These are phyloP conservation scores for Trichocladium uniseriatum DNA, from an alignment of 495 filamentous ascomycete species.

Conservation along the genomic window DNA sequence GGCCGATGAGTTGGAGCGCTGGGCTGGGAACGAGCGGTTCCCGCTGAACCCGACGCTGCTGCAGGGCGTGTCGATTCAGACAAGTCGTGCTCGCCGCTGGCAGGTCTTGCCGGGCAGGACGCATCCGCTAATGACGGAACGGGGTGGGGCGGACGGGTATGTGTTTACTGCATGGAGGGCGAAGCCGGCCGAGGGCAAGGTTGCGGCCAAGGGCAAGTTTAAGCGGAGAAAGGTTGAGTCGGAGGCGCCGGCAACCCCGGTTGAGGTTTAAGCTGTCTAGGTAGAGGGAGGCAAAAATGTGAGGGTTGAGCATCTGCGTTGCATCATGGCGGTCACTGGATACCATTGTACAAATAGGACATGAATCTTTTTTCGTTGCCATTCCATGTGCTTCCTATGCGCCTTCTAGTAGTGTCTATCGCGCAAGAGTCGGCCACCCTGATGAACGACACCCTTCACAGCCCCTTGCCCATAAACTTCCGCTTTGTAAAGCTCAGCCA, in stretches of 20 bases:
- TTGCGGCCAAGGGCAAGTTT: slow-evolving; percentile 71
- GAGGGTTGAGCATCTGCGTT: neutral
- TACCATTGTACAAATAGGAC: slow-evolving; percentile 10
- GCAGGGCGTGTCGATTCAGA: slow-evolving; percentile 71
- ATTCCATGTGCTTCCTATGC: no score
- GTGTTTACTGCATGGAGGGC: slow-evolving; percentile 78
- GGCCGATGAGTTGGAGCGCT: slow-evolving; percentile 34
- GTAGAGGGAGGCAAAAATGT: neutral
- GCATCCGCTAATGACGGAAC: slow-evolving; percentile 84
- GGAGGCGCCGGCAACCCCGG: slow-evolving; percentile 21
- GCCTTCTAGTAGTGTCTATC: no score
- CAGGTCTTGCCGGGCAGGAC: slow-evolving; percentile 89
- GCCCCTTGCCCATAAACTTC: slow-evolving; percentile 96
- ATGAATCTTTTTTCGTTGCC: neutral
- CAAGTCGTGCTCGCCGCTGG: slow-evolving; percentile 62
- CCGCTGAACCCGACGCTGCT: slow-evolving; percentile 74
- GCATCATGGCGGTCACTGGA: slow-evolving; percentile 4
- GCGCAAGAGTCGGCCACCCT: neutral
- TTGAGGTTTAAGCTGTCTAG: neutral
- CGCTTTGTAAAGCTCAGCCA: slow-evolving; percentile 98
- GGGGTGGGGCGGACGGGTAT: slow-evolving; percentile 84
- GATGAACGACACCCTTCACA: no score
- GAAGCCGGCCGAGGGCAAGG: slow-evolving; percentile 62
- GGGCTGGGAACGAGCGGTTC: slow-evolving; percentile 59
- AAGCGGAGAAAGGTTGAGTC: slow-evolving; percentile 52